Percentiles rank a stretch among this genome's conserved stretches.
Conservation (phyloP, 495 filamentous ascomycete species). For the Evernia prunastri region DNA sequence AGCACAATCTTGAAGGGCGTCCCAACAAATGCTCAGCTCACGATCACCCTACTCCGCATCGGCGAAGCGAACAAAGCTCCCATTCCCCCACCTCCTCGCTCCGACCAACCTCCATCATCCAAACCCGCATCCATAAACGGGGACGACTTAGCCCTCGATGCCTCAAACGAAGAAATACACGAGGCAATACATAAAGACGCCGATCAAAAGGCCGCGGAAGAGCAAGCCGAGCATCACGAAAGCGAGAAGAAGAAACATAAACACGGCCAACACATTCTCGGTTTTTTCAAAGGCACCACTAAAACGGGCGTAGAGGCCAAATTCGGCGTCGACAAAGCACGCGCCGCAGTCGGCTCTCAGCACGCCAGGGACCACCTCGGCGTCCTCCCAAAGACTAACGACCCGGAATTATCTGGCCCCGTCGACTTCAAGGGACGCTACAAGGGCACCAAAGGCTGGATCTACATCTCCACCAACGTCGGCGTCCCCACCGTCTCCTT, state of each 20-base stretch:
- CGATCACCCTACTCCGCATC: slow-evolving; percentile 76
- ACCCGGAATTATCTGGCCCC: slow-evolving; percentile 50
- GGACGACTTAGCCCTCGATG: slow-evolving; percentile 28
- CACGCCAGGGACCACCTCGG: slow-evolving; percentile 67
- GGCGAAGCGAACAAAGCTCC: slow-evolving; percentile 79
- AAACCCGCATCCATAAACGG: slow-evolving; percentile 35
- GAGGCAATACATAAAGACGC: slow-evolving; percentile 31
- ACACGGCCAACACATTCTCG: slow-evolving; percentile 50
- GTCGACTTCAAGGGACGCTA: slow-evolving; percentile 69
- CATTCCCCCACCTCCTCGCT: slow-evolving; percentile 67
- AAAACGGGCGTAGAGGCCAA: slow-evolving; percentile 61
- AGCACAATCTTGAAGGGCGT: slow-evolving; percentile 76
- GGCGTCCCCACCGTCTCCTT: slow-evolving; percentile 57
- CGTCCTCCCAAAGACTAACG: slow-evolving; percentile 49
- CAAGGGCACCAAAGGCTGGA: slow-evolving; percentile 63
- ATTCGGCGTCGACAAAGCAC: slow-evolving; percentile 61
- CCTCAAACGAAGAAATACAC: slow-evolving; percentile 28
- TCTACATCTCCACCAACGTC: slow-evolving; percentile 58
- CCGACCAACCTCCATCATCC: slow-evolving; percentile 47
- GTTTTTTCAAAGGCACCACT: slow-evolving; percentile 63
- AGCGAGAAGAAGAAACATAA: slow-evolving; percentile 36
- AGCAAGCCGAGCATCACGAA: slow-evolving; percentile 29
- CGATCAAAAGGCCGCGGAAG: slow-evolving; percentile 31
- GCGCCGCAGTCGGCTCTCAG: slow-evolving; percentile 57
- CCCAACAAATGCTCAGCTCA: slow-evolving; percentile 82